A percentile compares a stretch with the other conserved stretches of the same genome.
Conservation (phyloP, 371 early-diverging fungal species). For the Conidiobolus incongruus region DNA sequence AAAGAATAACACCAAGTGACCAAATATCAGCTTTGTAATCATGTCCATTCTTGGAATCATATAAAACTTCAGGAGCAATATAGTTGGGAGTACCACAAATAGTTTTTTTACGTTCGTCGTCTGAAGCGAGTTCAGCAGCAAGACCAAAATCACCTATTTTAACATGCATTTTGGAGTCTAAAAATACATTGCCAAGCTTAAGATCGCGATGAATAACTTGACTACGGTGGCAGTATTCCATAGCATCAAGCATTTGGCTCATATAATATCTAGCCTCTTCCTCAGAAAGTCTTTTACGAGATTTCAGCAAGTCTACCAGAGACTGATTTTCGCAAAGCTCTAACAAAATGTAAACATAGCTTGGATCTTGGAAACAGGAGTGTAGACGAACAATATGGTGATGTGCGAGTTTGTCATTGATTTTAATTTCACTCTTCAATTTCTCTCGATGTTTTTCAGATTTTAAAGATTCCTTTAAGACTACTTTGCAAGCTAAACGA, state of each 20-base stretch:
- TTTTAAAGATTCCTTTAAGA: no score
- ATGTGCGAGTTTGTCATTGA: no score
- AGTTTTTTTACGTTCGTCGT: slow-evolving; percentile 74
- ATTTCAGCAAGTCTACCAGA: slow-evolving; percentile 62
- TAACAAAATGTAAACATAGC: no score
- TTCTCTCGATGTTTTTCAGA: no score
- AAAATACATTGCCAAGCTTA: slow-evolving; percentile 88
- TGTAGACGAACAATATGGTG: no score
- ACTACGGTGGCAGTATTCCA: slow-evolving; percentile 53
- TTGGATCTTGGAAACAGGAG: no score
- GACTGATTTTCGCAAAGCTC: no score
- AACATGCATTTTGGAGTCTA: slow-evolving; percentile 79
- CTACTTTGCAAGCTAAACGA: no score
- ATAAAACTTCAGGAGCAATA: no score
- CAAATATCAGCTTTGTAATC: slow-evolving; percentile 96
- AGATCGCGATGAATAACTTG: slow-evolving; percentile 95
- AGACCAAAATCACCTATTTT: no score
- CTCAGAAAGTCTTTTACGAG: slow-evolving; percentile 13
- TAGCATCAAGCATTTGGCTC: slow-evolving; percentile 65
- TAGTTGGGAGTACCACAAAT: slow-evolving; percentile 99
- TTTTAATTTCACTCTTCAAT: no score
- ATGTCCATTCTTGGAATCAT: slow-evolving; percentile 79
- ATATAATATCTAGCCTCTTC: slow-evolving; percentile 33
- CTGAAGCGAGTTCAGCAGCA: slow-evolving; percentile 49
- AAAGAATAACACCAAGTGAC: slow-evolving; percentile 93